These are phyloP conservation scores for Speleostelium caveatum DNA, from an alignment of 78 protist species.

Conservation along the genomic window DNA sequence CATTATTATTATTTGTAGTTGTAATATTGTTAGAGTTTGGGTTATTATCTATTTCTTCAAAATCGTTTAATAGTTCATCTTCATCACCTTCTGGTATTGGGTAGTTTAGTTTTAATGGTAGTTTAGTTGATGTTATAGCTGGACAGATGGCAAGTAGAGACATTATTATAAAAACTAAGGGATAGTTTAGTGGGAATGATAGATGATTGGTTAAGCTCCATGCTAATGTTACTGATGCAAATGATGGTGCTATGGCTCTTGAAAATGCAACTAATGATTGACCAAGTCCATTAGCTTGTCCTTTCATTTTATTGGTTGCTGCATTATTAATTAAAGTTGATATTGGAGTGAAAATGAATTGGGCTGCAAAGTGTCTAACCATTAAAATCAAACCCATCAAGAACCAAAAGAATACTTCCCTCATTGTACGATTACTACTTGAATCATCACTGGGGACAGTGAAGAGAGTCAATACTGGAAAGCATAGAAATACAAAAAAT, in stretches of 20 bases:
- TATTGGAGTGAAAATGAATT: constrained; percentile 59
- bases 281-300: constrained; percentile 62
- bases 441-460: neutral
- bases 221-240: constrained; percentile 25
- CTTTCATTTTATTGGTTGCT: constrained; percentile 16
- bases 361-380: constrained; percentile 8
- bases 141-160: neutral
- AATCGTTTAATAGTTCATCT: neutral
- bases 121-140: neutral
- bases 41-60: no score
- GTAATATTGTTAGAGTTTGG: neutral
- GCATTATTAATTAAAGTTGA: constrained; percentile 60
- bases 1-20: neutral
- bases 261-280: constrained; percentile 43
- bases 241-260: constrained; percentile 43
- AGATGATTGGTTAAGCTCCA: constrained; percentile 22
- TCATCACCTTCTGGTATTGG: constrained; percentile 48
- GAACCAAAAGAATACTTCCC: constrained; percentile 20
- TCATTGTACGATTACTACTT: neutral
- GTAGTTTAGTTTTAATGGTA: constrained; percentile 36
- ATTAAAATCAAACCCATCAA: neutral
- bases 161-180: constrained; percentile 28
- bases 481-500: neutral
- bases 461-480: constrained; percentile 1
- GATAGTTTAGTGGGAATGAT: constrained; percentile 48